phyloP scores from a whole-genome alignment of 805 yeast genomes.

The Pichia rugopelliculosa region DNA sequence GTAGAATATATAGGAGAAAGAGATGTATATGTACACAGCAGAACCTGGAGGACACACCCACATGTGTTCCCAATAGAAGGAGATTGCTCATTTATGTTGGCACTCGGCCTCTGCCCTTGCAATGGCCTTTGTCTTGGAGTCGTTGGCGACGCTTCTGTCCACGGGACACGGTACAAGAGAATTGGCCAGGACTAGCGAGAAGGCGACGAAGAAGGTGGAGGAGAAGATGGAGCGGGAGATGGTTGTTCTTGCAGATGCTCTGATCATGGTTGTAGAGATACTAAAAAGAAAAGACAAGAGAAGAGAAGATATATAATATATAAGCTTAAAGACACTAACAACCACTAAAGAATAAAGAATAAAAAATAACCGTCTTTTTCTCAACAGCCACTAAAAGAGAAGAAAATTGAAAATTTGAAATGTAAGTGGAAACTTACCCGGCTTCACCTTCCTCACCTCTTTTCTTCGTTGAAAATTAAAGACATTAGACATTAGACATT shows the following conservation, averaged over 20 bases:
- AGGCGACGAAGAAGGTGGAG: constrained; percentile 68
- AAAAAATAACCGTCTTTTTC: no score
- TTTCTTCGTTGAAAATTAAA: no score
- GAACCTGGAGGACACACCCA: no score
- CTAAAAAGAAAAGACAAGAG: not conserved
- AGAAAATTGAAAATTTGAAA: no score
- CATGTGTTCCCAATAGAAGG: no score
- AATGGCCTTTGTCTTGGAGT: constrained; percentile 16
- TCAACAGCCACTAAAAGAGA: no score
- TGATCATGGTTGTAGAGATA: constrained; percentile 35
- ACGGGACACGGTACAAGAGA: constrained; percentile 36
- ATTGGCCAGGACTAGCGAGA: constrained; percentile 37
- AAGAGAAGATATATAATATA: no score
- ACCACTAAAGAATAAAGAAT: not conserved
- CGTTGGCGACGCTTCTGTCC: constrained; percentile 34
- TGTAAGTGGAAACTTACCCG: no score
- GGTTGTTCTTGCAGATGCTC: constrained; percentile 48
- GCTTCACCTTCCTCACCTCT: no score
- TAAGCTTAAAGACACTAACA: no score
- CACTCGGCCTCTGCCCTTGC: not conserved
- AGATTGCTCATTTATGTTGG: no score
- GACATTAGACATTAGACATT: no score
- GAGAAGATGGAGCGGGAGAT: constrained; percentile 62
- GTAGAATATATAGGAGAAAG: not conserved
- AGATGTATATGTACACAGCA: not conserved